These are phyloP conservation scores for Kentomonas sorsogonicus DNA, from an alignment of 208 protist species.

Conservation along the genomic window DNA sequence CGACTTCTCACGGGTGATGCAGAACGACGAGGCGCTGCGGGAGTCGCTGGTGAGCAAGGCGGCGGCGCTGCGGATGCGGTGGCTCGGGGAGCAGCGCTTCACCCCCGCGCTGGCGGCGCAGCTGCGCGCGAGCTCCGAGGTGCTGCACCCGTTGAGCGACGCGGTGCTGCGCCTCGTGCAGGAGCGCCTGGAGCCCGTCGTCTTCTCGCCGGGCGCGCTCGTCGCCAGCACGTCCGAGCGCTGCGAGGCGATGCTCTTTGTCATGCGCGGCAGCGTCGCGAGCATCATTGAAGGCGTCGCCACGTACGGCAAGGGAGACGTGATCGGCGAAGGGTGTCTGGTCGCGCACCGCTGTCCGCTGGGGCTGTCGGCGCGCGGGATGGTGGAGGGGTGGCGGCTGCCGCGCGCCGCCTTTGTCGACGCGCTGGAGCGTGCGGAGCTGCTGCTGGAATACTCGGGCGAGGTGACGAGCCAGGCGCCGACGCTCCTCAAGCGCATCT, in stretches of 20 bases:
- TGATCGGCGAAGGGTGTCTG: constrained; percentile 75
- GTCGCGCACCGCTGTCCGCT: constrained; percentile 80
- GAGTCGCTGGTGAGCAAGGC: constrained; percentile 60
- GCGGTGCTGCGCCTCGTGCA: constrained; percentile 73
- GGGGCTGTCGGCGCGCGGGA: constrained; percentile 58
- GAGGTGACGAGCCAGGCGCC: constrained; percentile 43
- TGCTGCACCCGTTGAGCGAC: constrained; percentile 54
- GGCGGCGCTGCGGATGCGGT: constrained; percentile 73
- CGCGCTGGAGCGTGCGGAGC: constrained; percentile 56
- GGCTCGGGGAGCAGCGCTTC: constrained; percentile 81
- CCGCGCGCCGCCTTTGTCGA: constrained; percentile 47
- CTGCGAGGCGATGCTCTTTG: constrained; percentile 67
- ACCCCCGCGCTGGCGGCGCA: constrained; percentile 51
- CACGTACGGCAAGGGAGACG: constrained; percentile 63
- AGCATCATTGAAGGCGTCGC: constrained; percentile 60
- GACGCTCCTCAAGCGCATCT: constrained; percentile 66
- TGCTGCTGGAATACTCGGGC: constrained; percentile 66
- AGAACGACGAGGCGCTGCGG: constrained; percentile 61
- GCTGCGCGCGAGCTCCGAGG: constrained; percentile 52
- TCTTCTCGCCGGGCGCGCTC: constrained; percentile 63
- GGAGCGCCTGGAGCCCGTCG: constrained; percentile 76
- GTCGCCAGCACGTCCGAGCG: constrained; percentile 66
- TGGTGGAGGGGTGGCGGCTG: constrained; percentile 87
- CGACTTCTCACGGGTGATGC: constrained; percentile 52
- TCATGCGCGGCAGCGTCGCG: constrained; percentile 57